Conservation (phyloP, 208 protist genomes). For the Tetramitus jugosus region DNA sequence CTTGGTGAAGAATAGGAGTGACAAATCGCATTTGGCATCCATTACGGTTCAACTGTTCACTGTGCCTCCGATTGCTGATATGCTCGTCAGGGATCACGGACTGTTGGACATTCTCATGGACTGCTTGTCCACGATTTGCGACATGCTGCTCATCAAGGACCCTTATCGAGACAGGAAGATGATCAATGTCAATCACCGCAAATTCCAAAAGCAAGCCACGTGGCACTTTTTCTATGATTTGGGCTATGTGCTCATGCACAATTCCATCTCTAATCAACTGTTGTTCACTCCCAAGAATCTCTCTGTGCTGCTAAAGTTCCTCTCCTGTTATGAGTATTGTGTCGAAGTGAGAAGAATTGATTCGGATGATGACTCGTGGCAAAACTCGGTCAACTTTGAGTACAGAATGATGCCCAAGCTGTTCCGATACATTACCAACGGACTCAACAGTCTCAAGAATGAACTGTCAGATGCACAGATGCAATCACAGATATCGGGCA, state of each 20-base stretch:
- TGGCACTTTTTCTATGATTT: slow-evolving; percentile 5
- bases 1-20: not conserved
- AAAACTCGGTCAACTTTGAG: not conserved
- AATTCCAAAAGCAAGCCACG: not conserved
- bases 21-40: too few relatives aligned
- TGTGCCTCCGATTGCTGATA: not conserved
- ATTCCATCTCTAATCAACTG: not conserved
- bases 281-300: not conserved
- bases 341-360: not conserved
- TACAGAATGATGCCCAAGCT: not conserved
- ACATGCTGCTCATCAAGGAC: not conserved
- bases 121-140: not conserved
- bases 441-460: not conserved
- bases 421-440: not conserved
- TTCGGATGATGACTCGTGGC: not conserved
- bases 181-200: not conserved
- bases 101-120: not conserved
- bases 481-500: too few relatives aligned
- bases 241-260: not conserved
- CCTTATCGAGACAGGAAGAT: not conserved
- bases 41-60: slow-evolving; percentile 11
- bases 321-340: not conserved
- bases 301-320: not conserved
- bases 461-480: too few relatives aligned
- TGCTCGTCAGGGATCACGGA: not conserved